phyloP scores from a whole-genome alignment of 129 eudicot species.

The Deinandra increscens region DNA sequence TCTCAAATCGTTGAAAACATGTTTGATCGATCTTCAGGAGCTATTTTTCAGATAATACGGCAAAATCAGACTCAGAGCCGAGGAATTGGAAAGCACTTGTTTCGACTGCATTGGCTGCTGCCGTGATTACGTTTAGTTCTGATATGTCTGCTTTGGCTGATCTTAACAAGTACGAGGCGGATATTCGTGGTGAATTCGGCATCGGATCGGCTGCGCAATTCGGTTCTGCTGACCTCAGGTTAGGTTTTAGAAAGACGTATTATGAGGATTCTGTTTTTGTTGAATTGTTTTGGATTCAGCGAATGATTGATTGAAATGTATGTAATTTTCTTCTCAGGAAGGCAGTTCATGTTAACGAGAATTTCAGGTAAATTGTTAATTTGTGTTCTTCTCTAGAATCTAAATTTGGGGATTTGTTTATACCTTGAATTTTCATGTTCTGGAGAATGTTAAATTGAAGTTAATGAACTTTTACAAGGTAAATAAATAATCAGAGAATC shows the following conservation, averaged over 20 bases:
- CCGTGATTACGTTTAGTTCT: constrained; percentile 48
- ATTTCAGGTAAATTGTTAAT: constrained; percentile 64
- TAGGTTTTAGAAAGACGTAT: background rate
- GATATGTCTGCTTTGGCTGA: constrained; percentile 78
- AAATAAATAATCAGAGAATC: background rate
- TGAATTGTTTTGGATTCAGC: background rate
- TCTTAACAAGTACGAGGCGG: constrained; percentile 87
- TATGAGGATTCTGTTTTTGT: background rate
- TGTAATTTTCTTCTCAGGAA: constrained; percentile 52
- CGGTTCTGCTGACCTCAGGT: constrained; percentile 96
- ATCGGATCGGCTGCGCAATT: constrained; percentile 97
- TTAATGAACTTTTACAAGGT: background rate
- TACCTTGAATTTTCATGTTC: background rate
- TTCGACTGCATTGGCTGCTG: constrained; percentile 81
- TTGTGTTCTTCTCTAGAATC: background rate
- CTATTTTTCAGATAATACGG: background rate
- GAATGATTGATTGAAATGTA: background rate
- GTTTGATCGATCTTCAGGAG: background rate
- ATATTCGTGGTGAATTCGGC: constrained; percentile 85
- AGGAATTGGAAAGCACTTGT: constrained; percentile 65
- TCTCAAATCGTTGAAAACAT: background rate
- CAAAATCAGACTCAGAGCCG: constrained; percentile 37
- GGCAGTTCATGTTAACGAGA: constrained; percentile 85
- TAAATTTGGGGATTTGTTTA: background rate
- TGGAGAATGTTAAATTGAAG: constrained; percentile 1